Conservation (phyloP, 768 basidiomycete genomes). For the Macrolepiota fuliginosa region DNA sequence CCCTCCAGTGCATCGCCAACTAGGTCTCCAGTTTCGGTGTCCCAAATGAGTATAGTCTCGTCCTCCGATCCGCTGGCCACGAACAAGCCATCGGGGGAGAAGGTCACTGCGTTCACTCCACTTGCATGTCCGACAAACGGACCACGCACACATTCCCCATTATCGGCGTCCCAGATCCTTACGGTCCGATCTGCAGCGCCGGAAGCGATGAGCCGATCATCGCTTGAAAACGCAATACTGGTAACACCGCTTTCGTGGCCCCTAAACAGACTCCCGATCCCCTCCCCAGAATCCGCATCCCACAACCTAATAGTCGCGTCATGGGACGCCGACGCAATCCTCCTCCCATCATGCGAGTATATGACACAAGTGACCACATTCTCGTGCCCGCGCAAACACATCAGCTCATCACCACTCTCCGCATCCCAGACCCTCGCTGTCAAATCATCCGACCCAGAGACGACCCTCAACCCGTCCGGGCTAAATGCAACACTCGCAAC, state of each 20-base stretch:
- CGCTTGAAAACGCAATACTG: conserved; percentile 21
- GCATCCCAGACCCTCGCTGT: conserved; percentile 22
- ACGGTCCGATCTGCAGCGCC: conserved; percentile 19
- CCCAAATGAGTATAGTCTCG: conserved; percentile 20
- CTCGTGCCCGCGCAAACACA: conserved; percentile 4
- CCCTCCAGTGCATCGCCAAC: conserved; percentile 15
- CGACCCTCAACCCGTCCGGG: conserved; percentile 21
- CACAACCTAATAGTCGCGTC: conserved; percentile 9
- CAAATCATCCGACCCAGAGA: conserved; percentile 19
- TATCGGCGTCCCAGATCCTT: conserved; percentile 20
- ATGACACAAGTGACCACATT: conserved; percentile 17
- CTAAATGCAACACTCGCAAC: conserved; percentile 25
- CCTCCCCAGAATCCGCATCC: conserved; percentile 8
- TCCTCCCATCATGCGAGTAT: conserved; percentile 19
- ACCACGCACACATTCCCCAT: background rate
- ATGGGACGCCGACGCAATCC: conserved; percentile 3
- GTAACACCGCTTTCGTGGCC: conserved; percentile 4
- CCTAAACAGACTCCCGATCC: conserved; percentile 22
- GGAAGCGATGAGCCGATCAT: conserved; percentile 23
- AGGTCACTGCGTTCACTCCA: conserved; percentile 18
- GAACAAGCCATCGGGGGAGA: conserved; percentile 16
- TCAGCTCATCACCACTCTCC: conserved; percentile 7
- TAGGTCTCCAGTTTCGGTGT: conserved; percentile 9
- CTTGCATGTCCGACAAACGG: conserved; percentile 18
- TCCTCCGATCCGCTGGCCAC: conserved; percentile 22